These are phyloP conservation scores for Leptographium galeiforme DNA, from an alignment of 2,329 filamentous ascomycete genomes.

Conservation along the genomic window DNA sequence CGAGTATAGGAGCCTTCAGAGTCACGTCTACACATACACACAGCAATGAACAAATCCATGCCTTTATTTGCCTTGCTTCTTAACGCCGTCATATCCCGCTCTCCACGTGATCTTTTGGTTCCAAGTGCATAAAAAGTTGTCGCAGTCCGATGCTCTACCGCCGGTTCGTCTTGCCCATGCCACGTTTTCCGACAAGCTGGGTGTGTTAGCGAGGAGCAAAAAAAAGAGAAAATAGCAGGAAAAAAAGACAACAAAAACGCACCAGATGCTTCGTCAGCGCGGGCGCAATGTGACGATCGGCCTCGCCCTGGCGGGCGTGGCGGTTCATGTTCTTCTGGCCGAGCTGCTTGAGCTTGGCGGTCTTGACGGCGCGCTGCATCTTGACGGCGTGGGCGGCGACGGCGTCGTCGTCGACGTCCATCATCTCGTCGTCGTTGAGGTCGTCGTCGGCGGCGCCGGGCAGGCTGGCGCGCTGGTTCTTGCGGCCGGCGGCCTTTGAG, in stretches of 20 bases:
- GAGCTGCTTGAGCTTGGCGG: slow-evolving; percentile 76
- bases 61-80: background rate
- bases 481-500: slow-evolving; percentile 47
- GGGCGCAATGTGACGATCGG: slow-evolving; percentile 76
- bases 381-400: slow-evolving; percentile 33
- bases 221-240: background rate
- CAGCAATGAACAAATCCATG: background rate
- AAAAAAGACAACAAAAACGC: too few relatives aligned
- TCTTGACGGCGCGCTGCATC: slow-evolving; percentile 57
- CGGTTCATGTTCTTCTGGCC: slow-evolving; percentile 98
- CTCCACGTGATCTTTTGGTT: background rate
- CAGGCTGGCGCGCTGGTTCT: slow-evolving; percentile 5
- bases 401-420: slow-evolving; percentile 53
- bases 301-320: slow-evolving; percentile 93
- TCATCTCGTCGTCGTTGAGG: slow-evolving; percentile 54
- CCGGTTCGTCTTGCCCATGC: slow-evolving; percentile 75
- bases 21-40: too few relatives aligned
- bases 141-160: slow-evolving; percentile 32
- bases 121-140: background rate
- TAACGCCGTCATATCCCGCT: slow-evolving; percentile 1
- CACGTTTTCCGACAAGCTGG: slow-evolving; percentile 79
- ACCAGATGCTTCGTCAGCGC: slow-evolving; percentile 84
- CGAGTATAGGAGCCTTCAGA: too few relatives aligned
- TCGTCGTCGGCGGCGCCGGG: slow-evolving; percentile 30
- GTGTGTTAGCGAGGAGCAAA: slow-evolving; percentile 2